These are phyloP conservation scores for Stachybotrys chartarum DNA, from an alignment of 2,329 filamentous ascomycete genomes.

Conservation along the genomic window DNA sequence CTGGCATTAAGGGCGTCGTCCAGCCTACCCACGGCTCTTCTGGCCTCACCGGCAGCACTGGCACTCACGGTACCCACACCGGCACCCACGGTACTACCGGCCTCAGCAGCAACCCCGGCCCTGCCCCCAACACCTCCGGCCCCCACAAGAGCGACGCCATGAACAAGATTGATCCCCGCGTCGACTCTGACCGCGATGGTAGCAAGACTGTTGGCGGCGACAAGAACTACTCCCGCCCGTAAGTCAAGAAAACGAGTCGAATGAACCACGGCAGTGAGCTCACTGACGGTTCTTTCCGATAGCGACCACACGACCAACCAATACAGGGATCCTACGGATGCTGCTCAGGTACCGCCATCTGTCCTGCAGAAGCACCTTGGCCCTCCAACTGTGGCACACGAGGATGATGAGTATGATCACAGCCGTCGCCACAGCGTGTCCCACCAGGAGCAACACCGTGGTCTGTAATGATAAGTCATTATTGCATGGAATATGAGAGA, in stretches of 20 bases:
- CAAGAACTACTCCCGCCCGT: slow-evolving; percentile 35
- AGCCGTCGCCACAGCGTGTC: slow-evolving; percentile 39
- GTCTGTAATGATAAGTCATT: slow-evolving; percentile 26
- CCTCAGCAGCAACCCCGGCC: slow-evolving; percentile 14
- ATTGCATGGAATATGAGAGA: slow-evolving; percentile 5
- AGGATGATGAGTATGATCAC: slow-evolving; percentile 33
- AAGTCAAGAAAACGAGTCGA: slow-evolving; percentile 13
- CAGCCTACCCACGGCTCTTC: slow-evolving; percentile 6
- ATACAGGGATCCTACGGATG: slow-evolving; percentile 43
- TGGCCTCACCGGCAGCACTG: slow-evolving; percentile 22
- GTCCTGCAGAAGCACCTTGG: slow-evolving; percentile 41
- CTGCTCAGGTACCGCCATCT: slow-evolving; percentile 50
- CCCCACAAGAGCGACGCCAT: slow-evolving; percentile 42
- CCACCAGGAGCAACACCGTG: slow-evolving; percentile 40
- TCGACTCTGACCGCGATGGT: slow-evolving; percentile 49
- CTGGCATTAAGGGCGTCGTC: slow-evolving; percentile 30
- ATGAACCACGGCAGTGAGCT: background rate
- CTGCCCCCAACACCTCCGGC: slow-evolving; percentile 26
- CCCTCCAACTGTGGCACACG: slow-evolving; percentile 36
- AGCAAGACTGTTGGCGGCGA: slow-evolving; percentile 47
- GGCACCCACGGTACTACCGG: slow-evolving; percentile 13
- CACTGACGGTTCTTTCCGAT: background rate
- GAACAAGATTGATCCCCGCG: slow-evolving; percentile 49
- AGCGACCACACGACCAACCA: background rate
- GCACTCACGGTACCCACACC: slow-evolving; percentile 26